Conservation (phyloP, 768 basidiomycete species). For the Mycena sanguinolenta region DNA sequence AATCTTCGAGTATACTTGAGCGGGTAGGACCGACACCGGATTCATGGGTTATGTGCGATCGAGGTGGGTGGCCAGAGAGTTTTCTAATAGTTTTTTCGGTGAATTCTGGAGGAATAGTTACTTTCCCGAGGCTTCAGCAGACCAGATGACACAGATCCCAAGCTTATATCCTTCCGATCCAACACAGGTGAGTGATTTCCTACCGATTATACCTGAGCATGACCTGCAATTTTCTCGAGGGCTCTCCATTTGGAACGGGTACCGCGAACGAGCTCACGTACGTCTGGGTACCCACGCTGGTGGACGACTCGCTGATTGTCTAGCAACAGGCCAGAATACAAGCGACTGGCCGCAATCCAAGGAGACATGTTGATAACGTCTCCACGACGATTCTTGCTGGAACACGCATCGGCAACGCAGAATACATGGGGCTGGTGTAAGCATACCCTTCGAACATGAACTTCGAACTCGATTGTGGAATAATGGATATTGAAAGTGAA, state of each 20-base stretch:
- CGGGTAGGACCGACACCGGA: constrained; percentile 15
- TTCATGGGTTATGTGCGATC: constrained; percentile 22
- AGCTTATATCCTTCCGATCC: constrained; percentile 9
- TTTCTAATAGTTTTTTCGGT: too few relatives aligned
- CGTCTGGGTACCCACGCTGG: too few relatives aligned
- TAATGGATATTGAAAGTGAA: not conserved
- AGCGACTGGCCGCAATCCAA: constrained; percentile 53
- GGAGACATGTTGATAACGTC: constrained; percentile 54
- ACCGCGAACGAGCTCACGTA: constrained; percentile 20
- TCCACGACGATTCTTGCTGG: constrained; percentile 50
- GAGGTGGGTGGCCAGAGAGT: constrained; percentile 25
- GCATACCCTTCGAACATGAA: not conserved
- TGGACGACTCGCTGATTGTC: too few relatives aligned
- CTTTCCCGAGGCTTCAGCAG: not conserved
- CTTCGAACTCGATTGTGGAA: too few relatives aligned
- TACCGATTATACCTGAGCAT: not conserved
- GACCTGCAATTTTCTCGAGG: constrained; percentile 3
- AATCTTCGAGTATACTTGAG: not conserved
- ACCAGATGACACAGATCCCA: not conserved
- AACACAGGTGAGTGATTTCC: not conserved
- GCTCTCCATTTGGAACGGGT: constrained; percentile 31
- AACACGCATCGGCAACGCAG: constrained; percentile 47
- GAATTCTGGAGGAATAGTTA: too few relatives aligned
- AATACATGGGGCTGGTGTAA: constrained; percentile 50
- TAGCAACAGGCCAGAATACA: constrained; percentile 57